Evolutionary conservation across 2,329 filamentous ascomycete genomes (phyloP), one percentile per base, ranked within the genome.

Genomic region (Epichloe coenophiala): DNA sequence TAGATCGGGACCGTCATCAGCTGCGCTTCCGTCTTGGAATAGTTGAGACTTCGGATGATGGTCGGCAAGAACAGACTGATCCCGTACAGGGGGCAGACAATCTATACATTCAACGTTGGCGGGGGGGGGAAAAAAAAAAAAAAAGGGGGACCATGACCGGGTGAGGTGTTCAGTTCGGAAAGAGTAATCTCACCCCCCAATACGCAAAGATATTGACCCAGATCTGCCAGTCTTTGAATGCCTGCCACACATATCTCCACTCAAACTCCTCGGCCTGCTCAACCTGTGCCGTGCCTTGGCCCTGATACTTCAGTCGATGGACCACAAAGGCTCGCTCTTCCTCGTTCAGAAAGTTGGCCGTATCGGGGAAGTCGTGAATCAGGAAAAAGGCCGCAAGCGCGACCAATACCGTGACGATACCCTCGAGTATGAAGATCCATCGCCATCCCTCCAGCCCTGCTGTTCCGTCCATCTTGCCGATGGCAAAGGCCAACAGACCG

Each of bases 141-240:
- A 23, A 23, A 23, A 23, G 6, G 2, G 0, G 2, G 2, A 27
- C 23, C 27, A 31, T 31, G 8, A 31, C 8, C 27, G 8, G 27
- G 27, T 31, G 27, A 31, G 7, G 27, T 31, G 8, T 31, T 31
- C 27, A 3, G 8, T 35, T 1, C 13, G 3, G 15, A 33, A 6
- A 23, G 36, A 36, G 11, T 8, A 61, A 68, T 17, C 71, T 68
- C 63, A 83, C 78, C 8, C 81, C 78, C 78, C 70, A 81, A 82
- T 58, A 80, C 36, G 85, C 77, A 47, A 83, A 69, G 4, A 83
- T 68, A 48, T 74, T 75, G 31, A 73, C 65, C 69, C 71, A 76
- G 44, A 88, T 89, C 66, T 95, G 91, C 83, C 86, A 93, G 60
- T 95, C 88, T 38, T 74, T 79, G 44, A 91, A 69, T 1, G 82